phyloP scores from a whole-genome alignment of 345 rosid species.

The Eucalyptus pumila region DNA sequence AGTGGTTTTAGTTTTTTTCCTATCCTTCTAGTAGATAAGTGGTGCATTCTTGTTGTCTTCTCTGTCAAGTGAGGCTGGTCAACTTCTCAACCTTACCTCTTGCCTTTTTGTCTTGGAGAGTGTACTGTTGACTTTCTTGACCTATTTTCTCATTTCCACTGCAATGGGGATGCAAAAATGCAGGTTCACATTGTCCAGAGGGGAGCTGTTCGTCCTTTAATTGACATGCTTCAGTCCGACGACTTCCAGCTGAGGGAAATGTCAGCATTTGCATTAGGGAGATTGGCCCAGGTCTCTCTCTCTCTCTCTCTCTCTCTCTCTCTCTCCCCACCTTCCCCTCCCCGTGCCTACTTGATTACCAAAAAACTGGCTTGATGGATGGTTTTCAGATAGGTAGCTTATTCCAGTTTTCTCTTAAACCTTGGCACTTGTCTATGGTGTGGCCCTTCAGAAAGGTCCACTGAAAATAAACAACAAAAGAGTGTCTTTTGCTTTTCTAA shows the following conservation, averaged over 20 bases:
- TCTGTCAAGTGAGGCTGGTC: neutral
- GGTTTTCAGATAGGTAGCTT: neutral
- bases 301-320: constrained; percentile 1
- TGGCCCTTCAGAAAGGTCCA: neutral
- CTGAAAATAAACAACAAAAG: neutral
- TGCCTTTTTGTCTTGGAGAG: neutral
- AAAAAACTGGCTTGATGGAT: neutral
- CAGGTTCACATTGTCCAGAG: constrained; percentile 99
- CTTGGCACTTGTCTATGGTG: neutral
- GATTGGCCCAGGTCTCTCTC: constrained; percentile 86
- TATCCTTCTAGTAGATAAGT: neutral
- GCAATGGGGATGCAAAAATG: neutral
- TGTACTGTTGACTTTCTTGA: neutral
- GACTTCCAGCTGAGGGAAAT: constrained; percentile 94
- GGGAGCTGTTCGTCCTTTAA: constrained; percentile 92
- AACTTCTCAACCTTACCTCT: neutral
- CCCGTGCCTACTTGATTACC: neutral
- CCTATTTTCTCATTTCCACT: neutral
- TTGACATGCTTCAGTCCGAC: constrained; percentile 85
- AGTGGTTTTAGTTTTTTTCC: neutral
- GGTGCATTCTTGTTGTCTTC: neutral
- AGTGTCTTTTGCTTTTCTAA: neutral
- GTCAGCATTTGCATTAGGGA: constrained; percentile 99
- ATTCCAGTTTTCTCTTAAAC: neutral
- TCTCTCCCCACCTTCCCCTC: neutral